Base-by-base conservation (phyloP, 345 rosid genomes). In the Camelina sativa region DNA sequence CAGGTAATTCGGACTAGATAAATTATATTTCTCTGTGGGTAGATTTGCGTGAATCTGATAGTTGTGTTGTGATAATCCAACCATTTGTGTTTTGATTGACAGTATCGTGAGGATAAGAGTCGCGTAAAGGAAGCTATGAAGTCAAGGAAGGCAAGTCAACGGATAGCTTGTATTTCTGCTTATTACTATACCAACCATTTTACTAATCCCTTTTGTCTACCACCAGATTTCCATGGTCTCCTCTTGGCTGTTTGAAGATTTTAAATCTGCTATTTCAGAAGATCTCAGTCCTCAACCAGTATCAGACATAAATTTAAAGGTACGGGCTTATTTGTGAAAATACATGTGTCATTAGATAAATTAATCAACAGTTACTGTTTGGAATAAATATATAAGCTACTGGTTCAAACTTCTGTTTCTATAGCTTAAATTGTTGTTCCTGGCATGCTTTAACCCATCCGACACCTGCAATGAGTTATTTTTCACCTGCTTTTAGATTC, bases 21-120 rank as follows among this genome's bases (percentile, higher is more conserved):
- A 44, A 43, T 44, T 59, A 8, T 61, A 19, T 19, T 59, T 61
- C 11, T 75, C 17, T 51, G 11, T 40, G 47, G 28, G 55, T 66
- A 25, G 44, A 17, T 30, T 17, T 66, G 73, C 8, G 2, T 22
- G 51, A 66, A 47, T n/a, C n/a, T 52, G 44, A 62, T 73, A 67
- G 62, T 67, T 73, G 19, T 6, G 52, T 35, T 8, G 43, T 40
- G 43, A 38, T 48, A 23, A 23, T 25, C n/a, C 10, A 59, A 35
- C 44, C 56, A 11, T 52, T 62, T 34, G 25, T 54, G 35, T 10
- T 73, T 55, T 58, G 8, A 52, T 86, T 65, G 48, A 56, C 86
- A 95, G 99, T 92, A 87, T 76, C 90, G 86, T 77, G 92, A 92
- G 74, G 97, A 95, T 80, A 95, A 89, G 84, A 83, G 79, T 67